Evolutionary conservation across 192 early-diverging fungal species (phyloP), one percentile per base, ranked within the genome.

Genomic region (Coemansia sp.): DNA sequence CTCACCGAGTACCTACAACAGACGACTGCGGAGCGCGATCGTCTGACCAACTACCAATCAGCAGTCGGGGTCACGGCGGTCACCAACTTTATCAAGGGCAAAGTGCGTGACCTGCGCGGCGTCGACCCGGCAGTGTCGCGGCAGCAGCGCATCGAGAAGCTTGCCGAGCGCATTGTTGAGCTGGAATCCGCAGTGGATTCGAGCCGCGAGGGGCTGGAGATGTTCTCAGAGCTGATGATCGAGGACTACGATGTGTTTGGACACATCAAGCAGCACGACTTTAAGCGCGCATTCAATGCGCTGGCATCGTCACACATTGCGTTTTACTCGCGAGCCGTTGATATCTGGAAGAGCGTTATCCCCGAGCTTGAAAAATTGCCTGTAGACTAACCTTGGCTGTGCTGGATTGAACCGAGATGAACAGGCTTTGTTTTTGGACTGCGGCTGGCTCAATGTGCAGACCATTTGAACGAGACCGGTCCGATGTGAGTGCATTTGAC

Each of bases 221-320:
- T 73, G 35, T 93, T 95, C 58, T 93, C 92, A 6, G 79, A 86
- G 31, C 85, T 93, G 67, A 85, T 95, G 6, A 57, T 71, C 25
- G 89, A 89, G 54, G 96, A 98, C 67, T 88, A 89, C 56, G 87
- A 92, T 42, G 81, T 93, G 38, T 96, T 95, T 79, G 83, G 88
- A 43, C 53, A 70, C 16, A 81, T 89, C 72, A 97, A 96, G 74
- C 76, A 86, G 57, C 77, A 78, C 12, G 96, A 97, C 62, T 83
- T 94, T 58, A 92, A 91, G 65, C 81, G 85, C 21, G 83, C 84
- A 19, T 71, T 95, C 60, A 60, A 86, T 22, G 88, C 87, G 23
- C 87, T 92, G 70, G 86, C 87, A 6, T 82, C 88, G 6, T 83
- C 88, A 21, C 92, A 97, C 53, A 84, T 95, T 49, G 87, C 89